These are phyloP conservation scores for Tuber indicum DNA, from an alignment of 495 filamentous ascomycete species.

Conservation along the genomic window DNA sequence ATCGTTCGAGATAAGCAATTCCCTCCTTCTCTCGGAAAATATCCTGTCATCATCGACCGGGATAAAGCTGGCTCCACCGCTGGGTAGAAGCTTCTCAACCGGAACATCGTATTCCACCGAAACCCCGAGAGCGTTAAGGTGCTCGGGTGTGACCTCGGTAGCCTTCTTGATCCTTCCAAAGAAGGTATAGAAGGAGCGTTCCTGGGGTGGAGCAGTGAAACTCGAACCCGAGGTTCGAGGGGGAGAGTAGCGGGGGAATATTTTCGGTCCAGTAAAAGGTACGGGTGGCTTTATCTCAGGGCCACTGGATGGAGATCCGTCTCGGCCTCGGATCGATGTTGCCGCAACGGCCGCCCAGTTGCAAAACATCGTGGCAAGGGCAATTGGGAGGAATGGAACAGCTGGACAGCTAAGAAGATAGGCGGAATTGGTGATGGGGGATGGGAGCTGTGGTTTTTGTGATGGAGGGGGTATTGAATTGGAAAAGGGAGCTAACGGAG, in stretches of 20 bases:
- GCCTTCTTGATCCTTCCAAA: slow-evolving; percentile 39
- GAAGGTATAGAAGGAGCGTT: slow-evolving; percentile 36
- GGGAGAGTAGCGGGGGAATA: slow-evolving; percentile 35
- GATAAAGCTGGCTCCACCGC: slow-evolving; percentile 23
- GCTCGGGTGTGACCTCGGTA: slow-evolving; percentile 37
- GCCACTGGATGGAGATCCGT: not conserved
- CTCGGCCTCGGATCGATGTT: slow-evolving; percentile 16
- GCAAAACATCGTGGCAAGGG: slow-evolving; percentile 33
- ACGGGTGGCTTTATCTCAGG: slow-evolving; percentile 13
- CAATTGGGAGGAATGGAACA: slow-evolving; percentile 33
- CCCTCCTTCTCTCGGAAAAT: slow-evolving; percentile 31
- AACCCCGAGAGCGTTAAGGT: slow-evolving; percentile 37
- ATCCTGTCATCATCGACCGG: slow-evolving; percentile 36
- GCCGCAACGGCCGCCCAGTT: slow-evolving; percentile 39
- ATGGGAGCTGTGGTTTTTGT: not conserved
- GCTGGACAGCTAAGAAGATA: not conserved
- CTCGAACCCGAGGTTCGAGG: slow-evolving; percentile 26
- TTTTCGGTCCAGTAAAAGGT: slow-evolving; percentile 29
- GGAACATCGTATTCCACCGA: slow-evolving; percentile 40
- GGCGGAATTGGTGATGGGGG: not conserved
- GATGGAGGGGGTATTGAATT: not conserved
- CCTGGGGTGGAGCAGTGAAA: slow-evolving; percentile 25
- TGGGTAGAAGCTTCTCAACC: slow-evolving; percentile 31
- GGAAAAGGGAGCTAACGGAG: not conserved
- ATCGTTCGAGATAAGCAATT: slow-evolving; percentile 34